Base-by-base conservation (phyloP, 2,329 filamentous ascomycete species). In the Colletotrichum navitas region DNA sequence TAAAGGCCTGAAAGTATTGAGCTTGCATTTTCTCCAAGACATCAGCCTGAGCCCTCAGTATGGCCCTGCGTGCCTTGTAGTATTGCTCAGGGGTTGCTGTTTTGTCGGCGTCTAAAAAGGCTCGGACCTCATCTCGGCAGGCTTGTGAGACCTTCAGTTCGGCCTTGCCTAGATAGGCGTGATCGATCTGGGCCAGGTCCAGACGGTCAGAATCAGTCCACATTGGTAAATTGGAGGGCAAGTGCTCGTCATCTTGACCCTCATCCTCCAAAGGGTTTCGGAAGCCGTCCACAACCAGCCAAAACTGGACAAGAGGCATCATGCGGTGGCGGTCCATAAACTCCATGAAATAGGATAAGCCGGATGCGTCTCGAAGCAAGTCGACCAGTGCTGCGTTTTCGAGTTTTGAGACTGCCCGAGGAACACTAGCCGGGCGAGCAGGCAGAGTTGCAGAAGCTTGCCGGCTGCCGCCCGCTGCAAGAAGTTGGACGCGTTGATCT, bases 341-440 rank as follows among this genome's bases (percentile, higher is more conserved):
- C 79, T 99, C 96, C 96, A 99, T 99, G 83, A 99, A 98, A 79
- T 97, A 99, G 2, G 96, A 98, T 11, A 99, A 86, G 0, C 94
- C 95, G 1, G 95, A 93, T 2, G 96, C 90, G 80, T 97, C 94
- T 75, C 95, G 92, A 69, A 99, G 86, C n/a, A 99, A 87, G 74
- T 98, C 94, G 16, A 91, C 89, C 2, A 98, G 85, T 0, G 93
- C 91, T 10, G 92, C 92, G 76, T 93, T 92, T 74, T 94, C 91
- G 49, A 95, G 84, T 55, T 87, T 88, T 2, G 92, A 92, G 10
- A 76, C 69, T 7, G 77, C 68, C 59, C 75, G 76, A 49, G 76
- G 74, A 55, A 26, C 41, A 26, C 69, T 65, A 21, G 54, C 14
- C 21, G 45, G 52, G 14, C 59, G 65, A 45, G 54, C n/a, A 24